Evolutionary conservation across 805 yeast genomes (phyloP), one percentile per base, ranked within the genome.

Genomic region (Zygoascus tannicola): DNA sequence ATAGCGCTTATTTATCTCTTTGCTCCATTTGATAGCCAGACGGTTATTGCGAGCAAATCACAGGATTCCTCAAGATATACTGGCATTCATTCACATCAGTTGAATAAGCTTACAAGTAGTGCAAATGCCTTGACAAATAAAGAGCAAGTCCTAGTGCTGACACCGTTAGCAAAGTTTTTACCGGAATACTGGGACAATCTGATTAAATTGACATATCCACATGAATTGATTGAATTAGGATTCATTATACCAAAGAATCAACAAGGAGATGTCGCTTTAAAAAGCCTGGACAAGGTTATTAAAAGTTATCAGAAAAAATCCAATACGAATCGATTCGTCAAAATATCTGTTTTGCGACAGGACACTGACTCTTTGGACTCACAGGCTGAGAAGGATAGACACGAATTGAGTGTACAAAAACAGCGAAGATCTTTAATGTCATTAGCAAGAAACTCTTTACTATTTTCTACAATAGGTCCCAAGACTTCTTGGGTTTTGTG

Each of bases 401-500:
- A 92, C 60, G 95, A 94, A 3, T 66, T 83, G 50, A 66, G 64
- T 21, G 94, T 80, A 22, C 98, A 92, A 64, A 88, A 87, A 63
- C 82, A 84, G 56, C 76, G 98, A 62, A 77, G 98, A 53, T 63
- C 83, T 4, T 78, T 80, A 57, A 90, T 92, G 97, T 94, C 97
- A 2, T 68, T 86, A 51, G 96, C 97, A 2, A 74, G 98, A 60
- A 92, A 92, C 68, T 87, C 95, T 33, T 68, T 92, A 46, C 70
- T 92, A 40, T 86, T 87, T 66, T 83, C 97, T 7, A 78, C 97
- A 1, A 68, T 92, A 38, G 83, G 87, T 3, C 94, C 97, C 18
- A 76, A 82, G 53, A 87, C 94, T 2, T 78, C 94, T 19, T 92
- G 98, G 98, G 83, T 90, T 16, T 68, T 92, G 41, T 92, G 99